Base-by-base conservation (phyloP, 352 stramenopile species). In the Globisporangium barbulae region DNA sequence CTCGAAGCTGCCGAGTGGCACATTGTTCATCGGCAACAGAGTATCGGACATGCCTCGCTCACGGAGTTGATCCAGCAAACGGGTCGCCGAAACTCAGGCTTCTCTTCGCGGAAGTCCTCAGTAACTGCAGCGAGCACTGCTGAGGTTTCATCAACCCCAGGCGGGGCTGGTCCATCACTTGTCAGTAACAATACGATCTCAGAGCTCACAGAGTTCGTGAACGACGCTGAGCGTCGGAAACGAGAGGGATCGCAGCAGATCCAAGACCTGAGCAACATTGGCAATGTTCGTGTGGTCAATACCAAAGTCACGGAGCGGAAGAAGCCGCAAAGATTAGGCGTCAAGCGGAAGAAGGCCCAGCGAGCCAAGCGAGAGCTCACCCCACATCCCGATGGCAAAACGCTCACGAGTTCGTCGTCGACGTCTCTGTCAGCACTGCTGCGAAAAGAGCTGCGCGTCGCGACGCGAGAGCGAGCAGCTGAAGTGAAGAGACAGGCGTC, bases 1-100 rank as follows among this genome's bases (percentile, higher is more conserved):
- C 74, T 85, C 13, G 69, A 79, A 68, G 76, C 76, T 0, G 76
- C 72, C 2, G 76, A 83, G 59, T 83, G 76, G 76, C 72, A 85
- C 53, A 45, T 85, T 0, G 60, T 67, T 12, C 63, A 85, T 35
- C 69, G 76, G 3, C 65, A 69, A 7, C 66, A 71, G 6, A 85
- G 70, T 47, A 66, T 85, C 2, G 61, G 64, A 12, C 59, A 44
- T 5, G 59, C 65, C 0, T 56, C 69, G 13, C 57, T 85, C 4
- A 49, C 72, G 21, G 61, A 67, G 0, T 17, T 67, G 2, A 42
- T 79, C 8, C 56, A 56, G 30, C 61, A 61, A 33, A 61, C 61
- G 42, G 31, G 61, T 31, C 52, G 61, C 7, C 42, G 52, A 35
- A 28, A 30, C 9, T 50, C 53, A 2, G 48, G 37, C 3, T 54